Evolutionary conservation across 192 early-diverging fungal genomes (phyloP), one percentile per base, ranked within the genome.

Genomic region (Umbelopsis isabellina): DNA sequence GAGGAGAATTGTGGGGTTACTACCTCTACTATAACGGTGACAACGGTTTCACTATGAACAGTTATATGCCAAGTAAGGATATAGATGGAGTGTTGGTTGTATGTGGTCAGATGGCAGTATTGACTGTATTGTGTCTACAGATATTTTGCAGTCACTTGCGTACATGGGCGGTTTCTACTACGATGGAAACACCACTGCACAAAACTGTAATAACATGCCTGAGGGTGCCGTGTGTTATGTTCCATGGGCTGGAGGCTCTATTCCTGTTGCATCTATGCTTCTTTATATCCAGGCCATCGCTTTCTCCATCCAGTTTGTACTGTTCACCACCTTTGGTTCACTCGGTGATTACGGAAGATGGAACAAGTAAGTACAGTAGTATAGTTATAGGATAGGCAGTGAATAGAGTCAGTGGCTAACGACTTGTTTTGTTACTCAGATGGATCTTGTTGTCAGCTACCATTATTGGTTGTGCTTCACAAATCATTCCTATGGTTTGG

Each of bases 21-120:
- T 79, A 79, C 51, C 67, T 79, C 15, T 79, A 79, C 44, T 79
- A 79, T 61, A 79, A 79, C 72, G 77, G 72, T 16, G 68, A 79
- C 55, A 79, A 75, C 41, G 73, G 78, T 55, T 75, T 72, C 65
- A 75, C 73, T 1, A 75, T 79, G 47, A 68, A 58, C 23, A 66
- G 49, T 52, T 79, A 75, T 27, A 68, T 79, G 68, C 49, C 65
- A n/a, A 79, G 55, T 61, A 35, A 61, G 55, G 55, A 35, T 1
- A 12, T 13, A 18, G 15, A 0, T 3, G 18, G 33, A 33, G 33
- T 18, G 2, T 0, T 35, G 27, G 13, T 16, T 10, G 30, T 7
- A 15, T 21, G 18, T 1, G 4, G 33, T 18, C 1, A 30, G 25
- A 10, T 16, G 2, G 18, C 25, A 5, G 9, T 7, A 55, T 22